phyloP scores from a whole-genome alignment of 192 early-diverging fungal species.

The Rhizophagus prolifer region DNA sequence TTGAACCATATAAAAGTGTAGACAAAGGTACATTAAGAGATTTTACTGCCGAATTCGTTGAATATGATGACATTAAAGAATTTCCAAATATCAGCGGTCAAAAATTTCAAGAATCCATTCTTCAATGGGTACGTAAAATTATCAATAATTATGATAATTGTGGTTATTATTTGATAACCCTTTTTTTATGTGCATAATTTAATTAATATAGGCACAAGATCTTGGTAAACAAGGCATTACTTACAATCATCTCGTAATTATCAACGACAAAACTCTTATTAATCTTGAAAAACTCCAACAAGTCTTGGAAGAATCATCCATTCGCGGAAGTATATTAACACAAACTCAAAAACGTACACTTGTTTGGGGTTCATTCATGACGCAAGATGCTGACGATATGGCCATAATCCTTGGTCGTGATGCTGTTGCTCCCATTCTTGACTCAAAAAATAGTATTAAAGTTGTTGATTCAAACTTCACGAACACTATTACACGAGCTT shows the following conservation, averaged over 20 bases:
- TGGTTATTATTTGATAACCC: neutral
- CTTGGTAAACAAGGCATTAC: slow-evolving; percentile 29
- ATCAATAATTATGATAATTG: neutral
- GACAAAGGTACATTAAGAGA: slow-evolving; percentile 29
- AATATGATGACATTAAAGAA: slow-evolving; percentile 49
- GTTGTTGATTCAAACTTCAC: slow-evolving; percentile 27
- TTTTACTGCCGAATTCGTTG: slow-evolving; percentile 52
- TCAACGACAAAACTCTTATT: slow-evolving; percentile 39
- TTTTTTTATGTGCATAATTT: neutral
- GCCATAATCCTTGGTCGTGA: slow-evolving; percentile 33
- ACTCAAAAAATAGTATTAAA: slow-evolving; percentile 25
- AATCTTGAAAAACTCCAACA: slow-evolving; percentile 34
- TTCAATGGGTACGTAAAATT: slow-evolving; percentile 35
- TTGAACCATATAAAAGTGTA: slow-evolving; percentile 31
- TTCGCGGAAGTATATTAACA: slow-evolving; percentile 20
- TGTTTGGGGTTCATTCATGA: slow-evolving; percentile 39
- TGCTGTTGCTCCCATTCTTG: slow-evolving; percentile 33
- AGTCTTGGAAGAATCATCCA: slow-evolving; percentile 21
- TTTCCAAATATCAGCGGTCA: slow-evolving; percentile 28
- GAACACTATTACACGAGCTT: slow-evolving; percentile 32
- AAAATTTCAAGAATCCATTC: slow-evolving; percentile 25
- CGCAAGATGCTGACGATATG: slow-evolving; percentile 21
- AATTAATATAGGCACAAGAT: neutral
- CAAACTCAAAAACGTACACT: slow-evolving; percentile 24
- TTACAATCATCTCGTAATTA: slow-evolving; percentile 45